Conservation (phyloP, 148 eudicot species). For the Tetragonia tetragonoides region DNA sequence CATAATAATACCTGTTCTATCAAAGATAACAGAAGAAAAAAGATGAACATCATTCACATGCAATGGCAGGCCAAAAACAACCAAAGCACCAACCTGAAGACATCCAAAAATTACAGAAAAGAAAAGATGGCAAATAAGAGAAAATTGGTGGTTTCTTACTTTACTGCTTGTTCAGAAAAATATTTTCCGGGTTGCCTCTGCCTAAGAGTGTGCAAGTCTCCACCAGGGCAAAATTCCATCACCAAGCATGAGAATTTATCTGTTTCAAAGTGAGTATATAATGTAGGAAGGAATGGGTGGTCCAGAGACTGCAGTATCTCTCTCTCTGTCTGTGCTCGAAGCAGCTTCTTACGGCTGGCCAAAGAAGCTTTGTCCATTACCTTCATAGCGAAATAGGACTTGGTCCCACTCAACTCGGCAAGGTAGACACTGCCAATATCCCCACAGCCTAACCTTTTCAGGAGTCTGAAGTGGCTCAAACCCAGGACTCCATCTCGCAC, state of each 20-base stretch:
- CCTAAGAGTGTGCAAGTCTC: constrained; percentile 69
- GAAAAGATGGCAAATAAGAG: not conserved
- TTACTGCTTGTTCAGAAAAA: constrained; percentile 67
- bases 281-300: constrained; percentile 67
- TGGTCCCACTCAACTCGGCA: constrained; percentile 65
- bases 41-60: not conserved
- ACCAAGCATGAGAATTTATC: constrained; percentile 77
- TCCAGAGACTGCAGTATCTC: constrained; percentile 62
- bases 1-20: not conserved
- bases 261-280: constrained; percentile 65
- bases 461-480: constrained; percentile 61
- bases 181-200: constrained; percentile 70
- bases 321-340: constrained; percentile 69
- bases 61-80: not conserved
- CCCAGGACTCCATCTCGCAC: constrained; percentile 52
- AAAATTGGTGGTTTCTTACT: constrained; percentile 31
- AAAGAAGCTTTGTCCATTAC: constrained; percentile 70
- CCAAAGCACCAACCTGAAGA: not conserved
- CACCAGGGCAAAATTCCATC: constrained; percentile 81
- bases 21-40: not conserved
- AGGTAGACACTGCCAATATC: constrained; percentile 75
- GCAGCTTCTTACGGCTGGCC: constrained; percentile 66
- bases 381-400: constrained; percentile 69
- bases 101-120: not conserved
- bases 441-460: constrained; percentile 68